These are phyloP conservation scores for Purshia tridentata DNA, from an alignment of 306 rosid genomes.

Conservation along the genomic window DNA sequence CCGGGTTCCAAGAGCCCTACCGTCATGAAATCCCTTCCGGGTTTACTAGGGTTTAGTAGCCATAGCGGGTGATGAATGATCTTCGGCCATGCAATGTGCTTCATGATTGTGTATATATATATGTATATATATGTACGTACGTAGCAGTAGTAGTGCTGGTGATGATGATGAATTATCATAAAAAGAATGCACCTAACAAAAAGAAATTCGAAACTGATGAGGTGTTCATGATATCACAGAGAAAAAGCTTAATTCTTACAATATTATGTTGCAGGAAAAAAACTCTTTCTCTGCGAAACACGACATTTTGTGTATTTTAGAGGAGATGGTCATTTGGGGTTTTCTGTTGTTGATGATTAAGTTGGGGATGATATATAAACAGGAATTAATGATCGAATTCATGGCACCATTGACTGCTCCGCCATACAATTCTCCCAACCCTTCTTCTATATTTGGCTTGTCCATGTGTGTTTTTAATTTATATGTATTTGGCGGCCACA, in stretches of 20 bases:
- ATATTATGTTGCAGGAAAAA: not conserved
- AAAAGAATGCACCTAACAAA: not conserved
- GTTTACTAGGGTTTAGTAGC: not conserved
- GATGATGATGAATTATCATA: not conserved
- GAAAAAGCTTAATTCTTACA: not conserved
- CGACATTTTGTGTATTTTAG: not conserved
- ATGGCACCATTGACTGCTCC: not conserved
- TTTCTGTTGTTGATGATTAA: not conserved
- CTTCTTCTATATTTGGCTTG: not conserved
- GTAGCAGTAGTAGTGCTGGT: slow-evolving; percentile 3
- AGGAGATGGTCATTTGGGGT: not conserved
- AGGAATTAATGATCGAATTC: not conserved
- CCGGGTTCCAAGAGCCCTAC: not conserved
- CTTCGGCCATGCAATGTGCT: slow-evolving; percentile 17
- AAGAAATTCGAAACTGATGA: no score
- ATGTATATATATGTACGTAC: no score
- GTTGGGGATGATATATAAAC: not conserved
- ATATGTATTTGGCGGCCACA: not conserved
- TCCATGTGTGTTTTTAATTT: not conserved
- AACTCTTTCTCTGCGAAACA: not conserved
- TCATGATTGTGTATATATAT: no score
- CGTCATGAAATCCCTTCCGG: not conserved
- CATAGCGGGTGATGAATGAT: slow-evolving; percentile 8
- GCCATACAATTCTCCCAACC: slow-evolving; percentile 7
- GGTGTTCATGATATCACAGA: no score